phyloP scores from a whole-genome alignment of 805 yeast species.

The Pichia pseudocactophila region DNA sequence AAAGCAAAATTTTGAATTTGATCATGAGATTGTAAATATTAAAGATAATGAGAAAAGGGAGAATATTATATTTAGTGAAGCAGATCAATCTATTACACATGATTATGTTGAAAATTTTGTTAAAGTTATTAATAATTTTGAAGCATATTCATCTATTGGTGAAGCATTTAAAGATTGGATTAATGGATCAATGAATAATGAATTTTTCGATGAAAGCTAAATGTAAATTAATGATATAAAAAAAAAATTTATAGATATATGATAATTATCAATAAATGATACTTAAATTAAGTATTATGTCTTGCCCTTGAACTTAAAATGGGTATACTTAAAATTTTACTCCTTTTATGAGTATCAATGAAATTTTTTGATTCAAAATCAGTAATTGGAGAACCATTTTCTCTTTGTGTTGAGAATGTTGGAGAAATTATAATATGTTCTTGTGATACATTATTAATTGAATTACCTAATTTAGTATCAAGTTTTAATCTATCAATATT shows the following conservation, averaged over 20 bases:
- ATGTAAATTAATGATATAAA: not conserved
- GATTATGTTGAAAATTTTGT: constrained; percentile 27
- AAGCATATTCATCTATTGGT: constrained; percentile 25
- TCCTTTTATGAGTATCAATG: constrained; percentile 4
- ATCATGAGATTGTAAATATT: constrained; percentile 14
- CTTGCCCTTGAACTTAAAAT: constrained; percentile 23
- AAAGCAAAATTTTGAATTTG: constrained; percentile 28
- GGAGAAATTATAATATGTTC: constrained; percentile 14
- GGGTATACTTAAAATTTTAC: constrained; percentile 24
- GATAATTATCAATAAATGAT: too few relatives aligned
- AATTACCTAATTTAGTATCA: constrained; percentile 21
- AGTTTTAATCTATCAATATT: constrained; percentile 24
- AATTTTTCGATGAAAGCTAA: not conserved
- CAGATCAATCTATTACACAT: constrained; percentile 17
- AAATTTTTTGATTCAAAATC: not conserved
- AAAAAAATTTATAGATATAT: too few relatives aligned
- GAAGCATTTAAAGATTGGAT: constrained; percentile 32
- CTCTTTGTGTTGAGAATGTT: not conserved
- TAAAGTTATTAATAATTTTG: constrained; percentile 28
- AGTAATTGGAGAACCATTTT: not conserved
- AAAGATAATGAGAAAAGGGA: constrained; percentile 1
- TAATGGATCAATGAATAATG: constrained; percentile 8
- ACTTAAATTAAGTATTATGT: constrained; percentile 8
- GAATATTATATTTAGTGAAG: constrained; percentile 10
- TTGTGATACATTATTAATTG: constrained; percentile 19